These are phyloP conservation scores for Sporothrix phasma DNA, from an alignment of 2,329 filamentous ascomycete genomes.

Conservation along the genomic window DNA sequence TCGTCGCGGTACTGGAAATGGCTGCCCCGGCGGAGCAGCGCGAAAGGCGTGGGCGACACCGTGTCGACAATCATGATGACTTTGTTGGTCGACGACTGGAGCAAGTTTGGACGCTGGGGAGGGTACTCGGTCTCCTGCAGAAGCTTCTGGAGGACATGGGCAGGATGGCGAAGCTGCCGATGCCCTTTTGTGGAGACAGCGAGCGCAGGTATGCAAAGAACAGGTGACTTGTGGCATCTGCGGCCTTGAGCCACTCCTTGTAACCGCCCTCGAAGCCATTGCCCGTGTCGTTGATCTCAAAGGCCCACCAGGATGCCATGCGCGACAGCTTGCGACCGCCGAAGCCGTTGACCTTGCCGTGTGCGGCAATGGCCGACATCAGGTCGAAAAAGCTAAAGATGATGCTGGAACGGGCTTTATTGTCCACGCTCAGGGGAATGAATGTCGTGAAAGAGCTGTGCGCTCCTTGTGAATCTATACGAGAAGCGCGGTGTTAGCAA, in stretches of 20 bases:
- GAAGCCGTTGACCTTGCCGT: constrained; percentile 87
- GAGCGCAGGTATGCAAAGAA: constrained; percentile 97
- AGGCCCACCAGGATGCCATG: constrained; percentile 97
- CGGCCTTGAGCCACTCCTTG: constrained; percentile 78
- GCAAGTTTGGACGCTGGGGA: constrained; percentile 63
- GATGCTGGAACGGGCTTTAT: constrained; percentile 72
- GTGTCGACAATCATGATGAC: constrained; percentile 95
- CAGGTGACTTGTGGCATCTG: constrained; percentile 89
- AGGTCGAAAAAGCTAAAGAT: constrained; percentile 97
- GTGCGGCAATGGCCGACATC: constrained; percentile 78
- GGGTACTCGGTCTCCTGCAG: constrained; percentile 92
- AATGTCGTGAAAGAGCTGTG: constrained; percentile 93
- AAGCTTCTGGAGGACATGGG: constrained; percentile 87
- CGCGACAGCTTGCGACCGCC: constrained; percentile 88
- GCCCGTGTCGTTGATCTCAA: constrained; percentile 77
- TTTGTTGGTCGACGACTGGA: constrained; percentile 73
- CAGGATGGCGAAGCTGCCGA: constrained; percentile 72
- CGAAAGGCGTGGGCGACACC: constrained; percentile 89
- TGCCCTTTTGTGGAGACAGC: constrained; percentile 66
- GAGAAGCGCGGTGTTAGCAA: not conserved
- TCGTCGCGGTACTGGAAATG: constrained; percentile 93
- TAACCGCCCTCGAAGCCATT: constrained; percentile 95
- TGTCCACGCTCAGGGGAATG: constrained; percentile 87
- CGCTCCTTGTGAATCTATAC: constrained; percentile 76
- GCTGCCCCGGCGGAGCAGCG: constrained; percentile 78